Evolutionary conservation across 345 rosid species (phyloP).

Genomic region (Excoecaria cochinchinensis): DNA sequence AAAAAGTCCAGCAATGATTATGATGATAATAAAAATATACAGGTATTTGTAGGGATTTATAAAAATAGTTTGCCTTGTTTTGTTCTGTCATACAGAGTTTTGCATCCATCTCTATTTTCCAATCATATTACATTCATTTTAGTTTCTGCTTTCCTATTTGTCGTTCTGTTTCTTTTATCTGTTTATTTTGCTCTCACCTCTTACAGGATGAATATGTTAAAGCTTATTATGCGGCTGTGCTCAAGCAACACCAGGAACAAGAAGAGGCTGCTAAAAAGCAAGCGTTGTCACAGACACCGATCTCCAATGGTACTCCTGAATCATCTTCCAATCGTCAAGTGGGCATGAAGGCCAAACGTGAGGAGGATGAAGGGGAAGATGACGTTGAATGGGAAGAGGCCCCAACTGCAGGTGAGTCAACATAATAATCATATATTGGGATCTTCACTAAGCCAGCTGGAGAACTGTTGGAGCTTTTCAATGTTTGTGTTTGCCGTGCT

Average conservation of each 20-base stretch:
- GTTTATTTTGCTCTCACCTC: background rate
- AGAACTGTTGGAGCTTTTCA: background rate
- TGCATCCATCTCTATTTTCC: background rate
- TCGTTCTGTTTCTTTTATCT: background rate
- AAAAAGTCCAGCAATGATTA: conserved; percentile 53
- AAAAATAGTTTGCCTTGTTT: background rate
- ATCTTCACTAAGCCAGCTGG: background rate
- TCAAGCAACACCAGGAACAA: conserved; percentile 55
- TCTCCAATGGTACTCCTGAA: conserved; percentile 32
- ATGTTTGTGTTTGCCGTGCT: background rate
- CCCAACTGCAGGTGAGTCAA: conserved; percentile 50
- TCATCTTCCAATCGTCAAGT: conserved; percentile 56
- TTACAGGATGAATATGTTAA: conserved; percentile 76
- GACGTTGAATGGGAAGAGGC: conserved; percentile 55
- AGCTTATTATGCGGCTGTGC: conserved; percentile 72
- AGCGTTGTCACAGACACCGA: conserved; percentile 33
- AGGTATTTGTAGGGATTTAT: conserved; percentile 36
- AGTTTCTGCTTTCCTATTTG: background rate
- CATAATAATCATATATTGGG: background rate
- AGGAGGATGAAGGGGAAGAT: conserved; percentile 63
- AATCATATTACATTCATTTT: background rate
- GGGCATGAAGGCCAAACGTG: conserved; percentile 74
- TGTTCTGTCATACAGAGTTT: background rate
- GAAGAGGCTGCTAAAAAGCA: conserved; percentile 51
- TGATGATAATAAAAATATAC: conserved; percentile 51